These are phyloP conservation scores for Tricholoma hemisulphureum DNA, from an alignment of 768 basidiomycete species.

Conservation along the genomic window DNA sequence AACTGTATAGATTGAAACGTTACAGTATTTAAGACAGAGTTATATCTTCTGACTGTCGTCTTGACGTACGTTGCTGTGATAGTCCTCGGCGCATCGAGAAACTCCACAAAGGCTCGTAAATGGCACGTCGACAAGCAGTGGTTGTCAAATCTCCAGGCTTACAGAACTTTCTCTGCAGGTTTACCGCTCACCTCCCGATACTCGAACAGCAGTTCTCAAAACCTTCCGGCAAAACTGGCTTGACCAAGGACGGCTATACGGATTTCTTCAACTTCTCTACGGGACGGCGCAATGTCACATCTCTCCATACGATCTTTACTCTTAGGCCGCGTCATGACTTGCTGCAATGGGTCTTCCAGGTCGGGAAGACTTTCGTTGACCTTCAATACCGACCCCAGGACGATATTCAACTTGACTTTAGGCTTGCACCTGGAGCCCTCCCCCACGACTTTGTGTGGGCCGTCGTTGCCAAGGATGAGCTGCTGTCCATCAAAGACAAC, in stretches of 20 bases:
- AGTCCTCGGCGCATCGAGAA: conserved; percentile 59
- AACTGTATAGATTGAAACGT: neutral
- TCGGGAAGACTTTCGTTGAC: conserved; percentile 65
- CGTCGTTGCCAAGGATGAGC: conserved; percentile 76
- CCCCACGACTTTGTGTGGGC: conserved; percentile 78
- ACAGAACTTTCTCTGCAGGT: conserved; percentile 41
- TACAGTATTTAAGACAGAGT: conserved; percentile 67
- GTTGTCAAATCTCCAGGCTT: conserved; percentile 8
- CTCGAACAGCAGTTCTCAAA: conserved; percentile 74
- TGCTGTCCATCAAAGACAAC: conserved; percentile 61
- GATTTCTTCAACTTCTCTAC: conserved; percentile 88
- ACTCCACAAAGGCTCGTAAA: conserved; percentile 56
- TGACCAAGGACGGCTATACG: conserved; percentile 66
- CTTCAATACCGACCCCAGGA: conserved; percentile 71
- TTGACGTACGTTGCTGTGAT: conserved; percentile 56
- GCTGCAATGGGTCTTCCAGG: conserved; percentile 61
- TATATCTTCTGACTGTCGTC: conserved; percentile 49
- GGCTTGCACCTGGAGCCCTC: conserved; percentile 51
- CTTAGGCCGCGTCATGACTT: conserved; percentile 85
- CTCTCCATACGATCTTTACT: conserved; percentile 76
- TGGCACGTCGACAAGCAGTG: conserved; percentile 50
- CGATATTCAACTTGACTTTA: conserved; percentile 76
- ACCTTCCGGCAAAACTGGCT: conserved; percentile 49
- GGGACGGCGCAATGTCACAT: conserved; percentile 73
- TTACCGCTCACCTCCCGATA: conserved; percentile 55